phyloP scores from a whole-genome alignment of 2,329 filamentous ascomycete genomes.

The Paecilomyces sp. region DNA sequence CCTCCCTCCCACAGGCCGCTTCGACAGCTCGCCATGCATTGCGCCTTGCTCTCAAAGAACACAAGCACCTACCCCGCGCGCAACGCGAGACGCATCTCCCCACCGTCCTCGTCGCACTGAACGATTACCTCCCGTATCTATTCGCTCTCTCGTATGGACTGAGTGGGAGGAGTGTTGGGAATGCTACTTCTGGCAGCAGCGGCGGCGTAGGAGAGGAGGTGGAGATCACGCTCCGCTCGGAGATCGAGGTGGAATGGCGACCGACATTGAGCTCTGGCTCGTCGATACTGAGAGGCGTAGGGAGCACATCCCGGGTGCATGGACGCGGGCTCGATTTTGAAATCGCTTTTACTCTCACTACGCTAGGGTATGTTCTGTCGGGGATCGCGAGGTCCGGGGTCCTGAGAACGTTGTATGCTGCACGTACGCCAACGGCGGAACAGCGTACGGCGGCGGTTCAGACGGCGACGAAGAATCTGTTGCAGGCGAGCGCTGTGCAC shows the following conservation, averaged over 20 bases:
- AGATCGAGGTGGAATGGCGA: slow-evolving; percentile 72
- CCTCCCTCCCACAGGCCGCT: slow-evolving; percentile 74
- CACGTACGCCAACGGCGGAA: slow-evolving; percentile 55
- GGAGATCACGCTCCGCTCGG: slow-evolving; percentile 58
- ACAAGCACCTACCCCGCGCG: slow-evolving; percentile 73
- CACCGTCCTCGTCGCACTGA: slow-evolving; percentile 61
- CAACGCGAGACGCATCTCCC: slow-evolving; percentile 66
- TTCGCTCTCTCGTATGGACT: slow-evolving; percentile 69
- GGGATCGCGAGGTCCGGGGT: slow-evolving; percentile 66
- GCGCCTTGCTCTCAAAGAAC: slow-evolving; percentile 74
- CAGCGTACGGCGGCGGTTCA: slow-evolving; percentile 64
- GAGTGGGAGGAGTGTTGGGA: slow-evolving; percentile 43
- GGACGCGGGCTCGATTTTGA: slow-evolving; percentile 75
- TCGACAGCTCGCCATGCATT: slow-evolving; percentile 80
- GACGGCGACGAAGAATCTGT: slow-evolving; percentile 66
- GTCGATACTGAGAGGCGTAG: slow-evolving; percentile 19
- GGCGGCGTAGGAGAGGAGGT: slow-evolving; percentile 51
- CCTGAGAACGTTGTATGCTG: slow-evolving; percentile 61
- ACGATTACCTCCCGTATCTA: slow-evolving; percentile 76
- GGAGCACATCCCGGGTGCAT: slow-evolving; percentile 52
- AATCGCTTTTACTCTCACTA: slow-evolving; percentile 68
- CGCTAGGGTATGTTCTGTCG: slow-evolving; percentile 67
- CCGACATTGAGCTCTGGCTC: slow-evolving; percentile 62
- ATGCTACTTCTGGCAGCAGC: slow-evolving; percentile 2
- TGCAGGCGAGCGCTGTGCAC: slow-evolving; percentile 73